Conservation (phyloP, 148 eudicot genomes). For the Persicaria maculosa region DNA sequence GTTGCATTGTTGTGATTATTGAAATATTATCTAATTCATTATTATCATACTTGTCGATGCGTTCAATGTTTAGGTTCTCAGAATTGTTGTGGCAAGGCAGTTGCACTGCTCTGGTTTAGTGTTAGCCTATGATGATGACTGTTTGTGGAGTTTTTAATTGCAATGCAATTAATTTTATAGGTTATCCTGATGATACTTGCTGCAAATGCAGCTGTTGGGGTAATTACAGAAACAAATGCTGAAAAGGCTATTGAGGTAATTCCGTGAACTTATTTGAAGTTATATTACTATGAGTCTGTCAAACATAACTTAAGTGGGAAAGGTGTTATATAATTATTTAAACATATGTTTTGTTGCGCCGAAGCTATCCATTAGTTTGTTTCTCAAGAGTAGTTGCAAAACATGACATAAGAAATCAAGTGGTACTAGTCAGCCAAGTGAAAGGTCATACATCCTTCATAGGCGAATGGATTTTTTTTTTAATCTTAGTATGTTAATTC, state of each 20-base stretch:
- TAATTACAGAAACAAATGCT: conserved; percentile 98
- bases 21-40: neutral
- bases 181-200: conserved; percentile 97
- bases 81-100: neutral
- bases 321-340: neutral
- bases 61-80: neutral
- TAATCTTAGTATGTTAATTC: neutral
- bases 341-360: neutral
- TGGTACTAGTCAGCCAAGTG: neutral
- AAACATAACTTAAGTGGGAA: neutral
- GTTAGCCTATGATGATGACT: neutral
- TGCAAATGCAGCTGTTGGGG: conserved; percentile 99
- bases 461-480: neutral
- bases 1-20: neutral
- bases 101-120: neutral
- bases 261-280: neutral
- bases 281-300: neutral
- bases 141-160: neutral
- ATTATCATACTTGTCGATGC: neutral
- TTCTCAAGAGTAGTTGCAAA: neutral
- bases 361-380: neutral
- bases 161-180: conserved; percentile 28
- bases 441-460: neutral
- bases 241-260: conserved; percentile 97
- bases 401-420: neutral